Evolutionary conservation across 495 filamentous ascomycete species (phyloP).

Genomic region (Penicillium chermesinum): DNA sequence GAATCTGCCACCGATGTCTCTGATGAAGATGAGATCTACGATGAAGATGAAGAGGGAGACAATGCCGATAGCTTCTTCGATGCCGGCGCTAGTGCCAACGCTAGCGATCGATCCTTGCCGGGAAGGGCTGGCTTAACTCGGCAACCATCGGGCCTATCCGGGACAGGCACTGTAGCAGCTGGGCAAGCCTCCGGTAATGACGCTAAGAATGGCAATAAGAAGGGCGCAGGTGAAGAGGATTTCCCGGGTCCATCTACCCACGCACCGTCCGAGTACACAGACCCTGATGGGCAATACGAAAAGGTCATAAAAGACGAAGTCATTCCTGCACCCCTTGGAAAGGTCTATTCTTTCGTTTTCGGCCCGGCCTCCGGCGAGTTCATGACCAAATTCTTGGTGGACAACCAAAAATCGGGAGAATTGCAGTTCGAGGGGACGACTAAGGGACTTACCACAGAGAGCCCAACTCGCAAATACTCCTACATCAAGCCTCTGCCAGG

Average conservation of each 20-base stretch:
- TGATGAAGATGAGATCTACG: slow-evolving; percentile 71
- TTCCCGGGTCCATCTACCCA: slow-evolving; percentile 88
- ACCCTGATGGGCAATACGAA: slow-evolving; percentile 72
- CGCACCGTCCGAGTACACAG: slow-evolving; percentile 75
- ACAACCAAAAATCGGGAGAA: slow-evolving; percentile 85
- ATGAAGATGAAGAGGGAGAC: slow-evolving; percentile 65
- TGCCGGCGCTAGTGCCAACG: slow-evolving; percentile 51
- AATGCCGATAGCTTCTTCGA: slow-evolving; percentile 56
- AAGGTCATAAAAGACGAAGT: slow-evolving; percentile 79
- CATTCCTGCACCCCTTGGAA: slow-evolving; percentile 83
- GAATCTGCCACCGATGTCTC: slow-evolving; percentile 50
- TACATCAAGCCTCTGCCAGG: slow-evolving; percentile 89
- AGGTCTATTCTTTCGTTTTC: slow-evolving; percentile 83
- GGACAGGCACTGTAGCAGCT: slow-evolving; percentile 30
- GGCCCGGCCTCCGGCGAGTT: slow-evolving; percentile 72
- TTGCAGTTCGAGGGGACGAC: slow-evolving; percentile 77
- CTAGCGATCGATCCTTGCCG: slow-evolving; percentile 51
- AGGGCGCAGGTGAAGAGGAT: slow-evolving; percentile 54
- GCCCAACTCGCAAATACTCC: slow-evolving; percentile 66
- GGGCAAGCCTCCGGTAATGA: slow-evolving; percentile 37
- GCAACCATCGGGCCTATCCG: slow-evolving; percentile 60
- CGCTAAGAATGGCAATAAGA: slow-evolving; percentile 47
- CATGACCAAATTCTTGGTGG: slow-evolving; percentile 77
- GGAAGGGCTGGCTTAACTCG: slow-evolving; percentile 51
- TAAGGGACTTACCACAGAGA: slow-evolving; percentile 67